Percentiles rank a stretch among this genome's conserved stretches.
Evolutionary conservation across 768 basidiomycete genomes (phyloP).

Genomic region (Rossbeevera mucosa): DNA sequence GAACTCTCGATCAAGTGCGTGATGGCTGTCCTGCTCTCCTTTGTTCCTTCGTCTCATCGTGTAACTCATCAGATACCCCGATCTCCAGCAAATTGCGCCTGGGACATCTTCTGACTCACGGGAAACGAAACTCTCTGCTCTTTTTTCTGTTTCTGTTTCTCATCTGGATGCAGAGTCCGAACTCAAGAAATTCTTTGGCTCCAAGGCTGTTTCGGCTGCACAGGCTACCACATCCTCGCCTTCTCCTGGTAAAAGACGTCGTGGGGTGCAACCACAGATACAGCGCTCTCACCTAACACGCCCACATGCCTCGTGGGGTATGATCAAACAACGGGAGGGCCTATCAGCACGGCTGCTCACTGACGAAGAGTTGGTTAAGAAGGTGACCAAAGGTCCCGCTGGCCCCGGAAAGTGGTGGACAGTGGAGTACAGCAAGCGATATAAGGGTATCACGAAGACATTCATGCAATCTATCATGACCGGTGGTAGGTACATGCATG

Average conservation of each 20-base stretch:
- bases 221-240: slow-evolving; percentile 37
- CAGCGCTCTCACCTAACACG: slow-evolving; percentile 72
- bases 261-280: slow-evolving; percentile 31
- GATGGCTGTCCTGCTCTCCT: not conserved
- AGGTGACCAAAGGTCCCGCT: slow-evolving; percentile 37
- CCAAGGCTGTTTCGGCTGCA: slow-evolving; percentile 74
- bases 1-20: slow-evolving; percentile 77
- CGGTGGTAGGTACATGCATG: slow-evolving; percentile 54
- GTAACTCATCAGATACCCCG: slow-evolving; percentile 42
- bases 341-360: slow-evolving; percentile 58
- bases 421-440: slow-evolving; percentile 79
- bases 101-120: slow-evolving; percentile 25
- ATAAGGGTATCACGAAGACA: slow-evolving; percentile 72
- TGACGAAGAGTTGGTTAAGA: slow-evolving; percentile 48
- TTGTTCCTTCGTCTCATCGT: not conserved
- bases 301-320: slow-evolving; percentile 73
- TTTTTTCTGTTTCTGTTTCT: slow-evolving; percentile 75
- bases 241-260: slow-evolving; percentile 35
- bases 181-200: slow-evolving; percentile 90
- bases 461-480: slow-evolving; percentile 80
- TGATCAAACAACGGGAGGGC: slow-evolving; percentile 65
- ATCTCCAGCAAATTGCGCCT: slow-evolving; percentile 38
- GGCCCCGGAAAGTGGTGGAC: slow-evolving; percentile 83
- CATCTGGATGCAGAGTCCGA: slow-evolving; percentile 88
- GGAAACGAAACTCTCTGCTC: slow-evolving; percentile 39